Base-by-base conservation (phyloP, 23 red algal genomes). In the Gracilaria gracilis region DNA sequence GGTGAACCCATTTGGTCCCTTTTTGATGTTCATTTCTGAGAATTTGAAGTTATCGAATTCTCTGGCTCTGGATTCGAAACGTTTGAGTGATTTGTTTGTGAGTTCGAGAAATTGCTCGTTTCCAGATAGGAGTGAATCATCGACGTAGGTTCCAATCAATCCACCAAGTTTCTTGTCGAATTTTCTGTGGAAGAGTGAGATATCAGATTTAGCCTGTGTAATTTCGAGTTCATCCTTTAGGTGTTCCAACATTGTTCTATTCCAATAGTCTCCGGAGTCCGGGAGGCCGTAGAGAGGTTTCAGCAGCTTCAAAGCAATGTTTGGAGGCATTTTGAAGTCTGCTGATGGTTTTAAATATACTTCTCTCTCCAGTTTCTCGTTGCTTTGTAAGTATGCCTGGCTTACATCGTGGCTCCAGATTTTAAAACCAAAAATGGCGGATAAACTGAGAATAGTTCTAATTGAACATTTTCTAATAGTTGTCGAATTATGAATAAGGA, bases 301-400 rank as follows among this genome's bases (percentile, higher is more conserved):
- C 42, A 50, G 17, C 51, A 47, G 21, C 27, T 40, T 40, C 24
- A 28, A 23, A 8, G 39, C 9, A 4, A 25, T 13, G 25, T 33
- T 19, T 11, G 31, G 9, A 20, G 9, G 27, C 51, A 79, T 7
- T 24, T 57, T 54, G 39, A 46, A 57, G 27, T 57, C 44, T 72
- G 69, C 19, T 13, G 54, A n/a, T 61, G 79, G 50, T 25, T 59
- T 21, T 14, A 82, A 16, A 21, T 59, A 82, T 27, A 82, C 58
- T 4, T 14, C 23, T 28, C 79, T 19, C 0, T 21, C 23, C 23
- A 82, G 24, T 9, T 8, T 35, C 23, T 61, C 79, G 25, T 82
- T 61, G 33, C 50, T 59, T 50, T 82, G 40, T 44, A 61, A 37
- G 38, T 59, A 82, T 3, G 79, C 44, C 50, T 82, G 79, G 14